phyloP scores from a whole-genome alignment of 2,329 filamentous ascomycete genomes.

The Clarireedia sp. region DNA sequence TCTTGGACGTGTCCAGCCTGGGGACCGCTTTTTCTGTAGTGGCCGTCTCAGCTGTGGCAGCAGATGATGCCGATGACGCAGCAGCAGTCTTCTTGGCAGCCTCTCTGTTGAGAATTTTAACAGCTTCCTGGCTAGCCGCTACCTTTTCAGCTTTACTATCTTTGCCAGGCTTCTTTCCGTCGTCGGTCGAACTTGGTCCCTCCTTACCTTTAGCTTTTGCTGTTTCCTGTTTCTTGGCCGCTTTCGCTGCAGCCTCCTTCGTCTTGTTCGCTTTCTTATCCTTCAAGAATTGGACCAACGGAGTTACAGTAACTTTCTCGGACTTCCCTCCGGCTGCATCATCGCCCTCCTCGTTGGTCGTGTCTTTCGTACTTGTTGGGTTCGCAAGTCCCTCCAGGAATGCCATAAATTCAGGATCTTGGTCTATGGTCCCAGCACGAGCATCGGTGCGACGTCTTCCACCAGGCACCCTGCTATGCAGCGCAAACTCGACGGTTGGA shows the following conservation, averaged over 20 bases:
- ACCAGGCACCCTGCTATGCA: slow-evolving; percentile 75
- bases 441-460: slow-evolving; percentile 69
- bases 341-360: slow-evolving; percentile 30
- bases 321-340: slow-evolving; percentile 16
- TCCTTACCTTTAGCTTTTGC: slow-evolving; percentile 48
- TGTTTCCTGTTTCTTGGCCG: slow-evolving; percentile 41
- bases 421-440: slow-evolving; percentile 89
- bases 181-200: slow-evolving; percentile 33
- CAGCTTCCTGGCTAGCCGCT: slow-evolving; percentile 49
- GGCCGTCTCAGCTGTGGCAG: neutral
- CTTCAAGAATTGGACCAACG: slow-evolving; percentile 79
- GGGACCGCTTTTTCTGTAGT: slow-evolving; percentile 28
- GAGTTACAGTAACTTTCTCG: slow-evolving; percentile 70
- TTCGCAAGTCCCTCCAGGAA: slow-evolving; percentile 86
- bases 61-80: slow-evolving; percentile 12
- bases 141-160: slow-evolving; percentile 55
- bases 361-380: slow-evolving; percentile 43
- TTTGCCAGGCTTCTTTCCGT: slow-evolving; percentile 48
- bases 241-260: slow-evolving; percentile 48
- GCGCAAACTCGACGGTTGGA: slow-evolving; percentile 72
- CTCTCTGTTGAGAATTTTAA: slow-evolving; percentile 57
- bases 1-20: slow-evolving; percentile 48
- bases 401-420: slow-evolving; percentile 89
- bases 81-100: slow-evolving; percentile 40
- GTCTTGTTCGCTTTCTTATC: slow-evolving; percentile 80